A percentile compares a stretch with the other conserved stretches of the same genome.
Conservation (phyloP, 495 filamentous ascomycete genomes). For the Xylaria cubensis region DNA sequence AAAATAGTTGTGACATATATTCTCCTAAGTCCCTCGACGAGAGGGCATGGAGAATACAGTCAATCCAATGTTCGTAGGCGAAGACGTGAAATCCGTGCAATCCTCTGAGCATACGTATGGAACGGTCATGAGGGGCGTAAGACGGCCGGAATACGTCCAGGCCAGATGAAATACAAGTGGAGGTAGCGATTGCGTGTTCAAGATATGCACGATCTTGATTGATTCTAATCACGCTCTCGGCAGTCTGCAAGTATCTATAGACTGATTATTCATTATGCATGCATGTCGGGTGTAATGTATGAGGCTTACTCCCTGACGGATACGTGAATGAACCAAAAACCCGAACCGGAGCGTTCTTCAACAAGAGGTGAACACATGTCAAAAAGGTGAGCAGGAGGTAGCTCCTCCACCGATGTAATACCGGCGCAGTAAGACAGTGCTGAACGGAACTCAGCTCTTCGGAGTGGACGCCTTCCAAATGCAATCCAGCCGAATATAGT, state of each 20-base stretch:
- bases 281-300: not conserved
- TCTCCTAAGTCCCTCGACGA: not conserved
- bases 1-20: not conserved
- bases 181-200: conserved; percentile 12
- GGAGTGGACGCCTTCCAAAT: conserved; percentile 40
- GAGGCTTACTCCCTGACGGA: conserved; percentile 43
- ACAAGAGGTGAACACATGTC: conserved; percentile 41
- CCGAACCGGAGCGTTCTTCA: conserved; percentile 36
- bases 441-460: conserved; percentile 39
- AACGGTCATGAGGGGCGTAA: not conserved
- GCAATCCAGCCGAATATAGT: conserved; percentile 44
- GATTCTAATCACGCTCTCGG: conserved; percentile 25
- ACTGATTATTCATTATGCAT: not conserved
- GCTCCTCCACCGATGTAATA: conserved; percentile 13
- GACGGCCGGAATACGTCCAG: not conserved
- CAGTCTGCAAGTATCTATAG: conserved; percentile 36
- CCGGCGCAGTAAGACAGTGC: conserved; percentile 37
- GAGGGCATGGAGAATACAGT: conserved; percentile 30
- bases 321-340: conserved; percentile 40
- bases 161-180: conserved; percentile 8
- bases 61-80: conserved; percentile 40
- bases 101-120: conserved; percentile 33
- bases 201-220: conserved; percentile 12
- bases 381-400: conserved; percentile 37
- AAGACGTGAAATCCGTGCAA: conserved; percentile 40